Conservation (phyloP, 352 stramenopile species). For the Phytophthora crassamura region DNA sequence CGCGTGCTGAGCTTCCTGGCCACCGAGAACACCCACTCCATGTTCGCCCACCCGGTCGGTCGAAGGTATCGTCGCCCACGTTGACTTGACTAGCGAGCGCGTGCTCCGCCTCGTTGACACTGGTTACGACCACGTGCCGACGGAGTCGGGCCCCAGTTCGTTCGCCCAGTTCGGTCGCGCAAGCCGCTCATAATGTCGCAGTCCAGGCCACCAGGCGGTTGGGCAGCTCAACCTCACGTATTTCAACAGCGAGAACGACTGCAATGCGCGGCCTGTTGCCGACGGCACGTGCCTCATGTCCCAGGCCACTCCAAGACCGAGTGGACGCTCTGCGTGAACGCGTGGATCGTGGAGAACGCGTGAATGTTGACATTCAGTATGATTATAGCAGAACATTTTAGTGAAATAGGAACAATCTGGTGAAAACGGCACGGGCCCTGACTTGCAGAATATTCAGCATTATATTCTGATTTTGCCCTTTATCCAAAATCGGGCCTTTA, state of each 20-base stretch:
- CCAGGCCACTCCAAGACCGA: slow-evolving; percentile 33
- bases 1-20: slow-evolving; percentile 48
- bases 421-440: no score
- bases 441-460: no score
- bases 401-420: no score
- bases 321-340: slow-evolving; percentile 62
- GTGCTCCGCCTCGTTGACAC: slow-evolving; percentile 48
- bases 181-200: no score
- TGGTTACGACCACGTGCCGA: slow-evolving; percentile 38
- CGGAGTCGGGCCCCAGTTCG: slow-evolving; percentile 36
- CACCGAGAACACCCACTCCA: slow-evolving; percentile 42
- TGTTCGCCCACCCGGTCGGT: slow-evolving; percentile 54
- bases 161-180: no score
- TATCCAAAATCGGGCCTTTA: no score
- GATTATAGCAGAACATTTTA: no score
- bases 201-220: no score
- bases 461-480: no score
- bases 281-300: slow-evolving; percentile 35
- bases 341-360: no score
- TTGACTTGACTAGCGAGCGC: slow-evolving; percentile 41
- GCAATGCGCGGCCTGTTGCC: slow-evolving; percentile 44
- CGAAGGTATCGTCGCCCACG: slow-evolving; percentile 46
- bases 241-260: slow-evolving; percentile 49
- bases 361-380: no score
- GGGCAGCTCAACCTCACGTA: slow-evolving; percentile 52